phyloP scores from a whole-genome alignment of 345 rosid genomes.

The Eucalyptus rudis region DNA sequence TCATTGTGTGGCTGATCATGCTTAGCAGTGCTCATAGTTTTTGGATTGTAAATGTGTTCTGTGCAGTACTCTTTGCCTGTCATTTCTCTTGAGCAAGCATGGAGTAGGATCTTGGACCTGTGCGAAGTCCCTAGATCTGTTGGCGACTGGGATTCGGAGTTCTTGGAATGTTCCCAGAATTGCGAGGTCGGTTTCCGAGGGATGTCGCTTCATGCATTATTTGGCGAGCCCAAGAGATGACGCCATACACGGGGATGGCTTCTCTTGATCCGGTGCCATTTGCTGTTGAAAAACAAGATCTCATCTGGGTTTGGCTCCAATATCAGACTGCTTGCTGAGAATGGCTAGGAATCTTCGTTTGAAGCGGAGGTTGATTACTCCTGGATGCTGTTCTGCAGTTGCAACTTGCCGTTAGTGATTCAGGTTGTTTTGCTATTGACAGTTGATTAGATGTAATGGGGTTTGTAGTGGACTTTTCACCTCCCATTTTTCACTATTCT shows the following conservation, averaged over 20 bases:
- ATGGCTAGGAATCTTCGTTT: not conserved
- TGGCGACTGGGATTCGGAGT: not conserved
- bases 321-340: not conserved
- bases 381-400: not conserved
- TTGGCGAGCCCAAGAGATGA: not conserved
- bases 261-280: not conserved
- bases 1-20: not conserved
- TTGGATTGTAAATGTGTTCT: not conserved
- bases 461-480: not conserved
- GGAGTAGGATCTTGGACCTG: not conserved
- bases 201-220: not conserved
- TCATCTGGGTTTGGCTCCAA: not conserved
- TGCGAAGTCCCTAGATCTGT: not conserved
- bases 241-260: not conserved
- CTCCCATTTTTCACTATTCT: not conserved
- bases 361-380: not conserved
- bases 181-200: not conserved
- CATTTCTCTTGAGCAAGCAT: not conserved
- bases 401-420: not conserved
- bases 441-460: not conserved
- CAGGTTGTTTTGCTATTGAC: not conserved
- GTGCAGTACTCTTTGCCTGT: not conserved
- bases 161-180: not conserved
- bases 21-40: not conserved
- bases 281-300: not conserved